Evolutionary conservation across 2,329 filamentous ascomycete species (phyloP), one percentile per base, ranked within the genome.

Genomic region (Nemania diffusa): DNA sequence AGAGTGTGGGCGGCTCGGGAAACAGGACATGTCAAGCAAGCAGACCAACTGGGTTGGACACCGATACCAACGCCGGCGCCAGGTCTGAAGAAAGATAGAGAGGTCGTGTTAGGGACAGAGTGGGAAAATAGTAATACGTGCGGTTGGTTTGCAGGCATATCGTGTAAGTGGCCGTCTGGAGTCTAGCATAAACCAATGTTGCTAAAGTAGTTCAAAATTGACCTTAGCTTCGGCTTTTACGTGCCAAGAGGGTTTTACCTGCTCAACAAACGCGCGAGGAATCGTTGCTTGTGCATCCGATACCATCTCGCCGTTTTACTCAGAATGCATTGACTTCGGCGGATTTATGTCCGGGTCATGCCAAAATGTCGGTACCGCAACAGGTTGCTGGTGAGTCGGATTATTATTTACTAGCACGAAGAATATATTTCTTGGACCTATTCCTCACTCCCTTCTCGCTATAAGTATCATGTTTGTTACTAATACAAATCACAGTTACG

Each of bases 351-450:
- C 71, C 1, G 76, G 77, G 7, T 72, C 69, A 5, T 81, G 80
- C n/a, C 64, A 58, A 0, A 73, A 65, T 15, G 57, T 73, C 9
- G 75, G 73, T 0, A 22, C 72, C 0, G 64, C 71, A 9, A 79
- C 79, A 0, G 80, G 79, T 13, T 81, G 79, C 71, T 82, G 80
- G 77, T 79, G 73, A 71, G 77, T 75, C 15, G 17, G 32, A 34
- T 9, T 11, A n/a, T n/a, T n/a, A n/a, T n/a, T n/a, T n/a, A n/a
- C n/a, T n/a, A n/a, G n/a, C n/a, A n/a, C n/a, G n/a, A 34, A 34
- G 32, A 34, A 34, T 3, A 34, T 34, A 8, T 34, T 34, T 34
- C 32, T 7, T 7, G 6, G 2, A 9, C 32, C 32, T 11, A 7
- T 34, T 11, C 32, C 13, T 11, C 32, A 7, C 32, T 37, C 42